phyloP scores from a whole-genome alignment of 495 filamentous ascomycete genomes.

The Aspergillus asperescens region DNA sequence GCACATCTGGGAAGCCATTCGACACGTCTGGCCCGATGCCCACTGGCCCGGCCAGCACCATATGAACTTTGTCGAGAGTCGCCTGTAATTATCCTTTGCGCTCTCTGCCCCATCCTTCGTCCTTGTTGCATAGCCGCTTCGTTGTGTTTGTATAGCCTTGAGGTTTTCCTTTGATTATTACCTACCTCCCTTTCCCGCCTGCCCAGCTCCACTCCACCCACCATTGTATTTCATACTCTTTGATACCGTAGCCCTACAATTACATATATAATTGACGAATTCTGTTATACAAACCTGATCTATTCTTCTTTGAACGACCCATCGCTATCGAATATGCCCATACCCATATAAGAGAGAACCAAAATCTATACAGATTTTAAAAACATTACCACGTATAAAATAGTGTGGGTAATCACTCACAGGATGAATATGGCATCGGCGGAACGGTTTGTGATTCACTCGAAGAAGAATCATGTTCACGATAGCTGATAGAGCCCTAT shows the following conservation, averaged over 20 bases:
- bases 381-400: no score
- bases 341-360: no score
- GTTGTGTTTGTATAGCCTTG: not conserved
- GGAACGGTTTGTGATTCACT: no score
- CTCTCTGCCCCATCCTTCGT: not conserved
- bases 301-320: no score
- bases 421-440: no score
- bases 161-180: slow-evolving; percentile 1
- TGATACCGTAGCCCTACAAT: not conserved
- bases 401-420: no score
- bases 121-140: slow-evolving; percentile 27
- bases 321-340: no score
- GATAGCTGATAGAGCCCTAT: no score
- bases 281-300: no score
- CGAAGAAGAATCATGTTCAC: no score
- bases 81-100: slow-evolving; percentile 38
- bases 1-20: slow-evolving; percentile 86
- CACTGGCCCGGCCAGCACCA: slow-evolving; percentile 71
- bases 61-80: slow-evolving; percentile 57
- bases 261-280: no score
- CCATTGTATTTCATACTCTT: not conserved
- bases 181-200: not conserved
- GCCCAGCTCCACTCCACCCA: not conserved
- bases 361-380: no score
- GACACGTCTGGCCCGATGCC: slow-evolving; percentile 76